phyloP scores from a whole-genome alignment of 768 basidiomycete genomes.

The Gloeostereum incarnatum region DNA sequence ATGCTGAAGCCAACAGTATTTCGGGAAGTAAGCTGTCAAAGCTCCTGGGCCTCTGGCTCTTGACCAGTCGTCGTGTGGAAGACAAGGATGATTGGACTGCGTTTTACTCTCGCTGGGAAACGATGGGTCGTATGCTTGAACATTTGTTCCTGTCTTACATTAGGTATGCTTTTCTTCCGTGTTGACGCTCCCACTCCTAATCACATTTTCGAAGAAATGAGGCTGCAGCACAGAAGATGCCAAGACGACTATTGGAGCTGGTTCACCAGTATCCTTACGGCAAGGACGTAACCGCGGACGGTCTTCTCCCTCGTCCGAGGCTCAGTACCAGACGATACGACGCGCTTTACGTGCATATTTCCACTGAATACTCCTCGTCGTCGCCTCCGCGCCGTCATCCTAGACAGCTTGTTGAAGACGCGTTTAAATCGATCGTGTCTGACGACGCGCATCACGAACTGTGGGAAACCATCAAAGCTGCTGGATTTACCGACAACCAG shows the following conservation, averaged over 20 bases:
- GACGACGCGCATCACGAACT: conserved; percentile 25
- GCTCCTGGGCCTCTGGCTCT: conserved; percentile 65
- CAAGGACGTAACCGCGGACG: conserved; percentile 21
- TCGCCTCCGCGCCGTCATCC: conserved; percentile 33
- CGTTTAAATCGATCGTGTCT: conserved; percentile 35
- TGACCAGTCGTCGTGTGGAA: conserved; percentile 37
- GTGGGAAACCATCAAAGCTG: conserved; percentile 47
- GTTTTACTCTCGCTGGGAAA: conserved; percentile 73
- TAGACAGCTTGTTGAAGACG: conserved; percentile 51
- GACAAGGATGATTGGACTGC: conserved; percentile 47
- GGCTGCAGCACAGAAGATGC: conserved; percentile 43
- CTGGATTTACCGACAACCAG: conserved; percentile 21
- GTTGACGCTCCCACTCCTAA: conserved; percentile 3
- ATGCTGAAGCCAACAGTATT: conserved; percentile 61
- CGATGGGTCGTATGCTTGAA: conserved; percentile 61
- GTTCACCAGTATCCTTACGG: conserved; percentile 62
- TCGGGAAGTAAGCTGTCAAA: conserved; percentile 75
- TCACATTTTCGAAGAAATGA: conserved; percentile 40
- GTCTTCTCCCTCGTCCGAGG: conserved; percentile 51
- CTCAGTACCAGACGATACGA: conserved; percentile 59
- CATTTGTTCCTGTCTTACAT: conserved; percentile 69
- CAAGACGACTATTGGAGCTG: conserved; percentile 61
- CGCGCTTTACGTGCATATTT: conserved; percentile 60
- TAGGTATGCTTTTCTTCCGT: conserved; percentile 33
- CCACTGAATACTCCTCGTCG: conserved; percentile 35